phyloP scores from a whole-genome alignment of 1,284 basidiomycete species.

The Ganoderma multipileum region DNA sequence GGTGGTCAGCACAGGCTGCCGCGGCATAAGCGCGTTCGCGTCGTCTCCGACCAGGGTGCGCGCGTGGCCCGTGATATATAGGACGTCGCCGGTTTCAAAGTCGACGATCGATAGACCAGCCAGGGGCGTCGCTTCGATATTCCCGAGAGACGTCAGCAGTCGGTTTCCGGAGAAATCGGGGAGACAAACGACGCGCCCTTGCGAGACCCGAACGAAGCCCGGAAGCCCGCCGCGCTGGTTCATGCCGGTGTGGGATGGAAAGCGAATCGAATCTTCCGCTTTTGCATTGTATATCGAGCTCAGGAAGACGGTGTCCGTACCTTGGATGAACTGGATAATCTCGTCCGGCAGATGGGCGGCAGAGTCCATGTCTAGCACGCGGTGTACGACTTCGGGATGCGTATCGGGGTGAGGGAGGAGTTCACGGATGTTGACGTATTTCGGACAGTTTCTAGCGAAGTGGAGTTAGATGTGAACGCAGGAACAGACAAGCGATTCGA shows the following conservation, averaged over 20 bases:
- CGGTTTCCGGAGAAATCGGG: conserved; percentile 3
- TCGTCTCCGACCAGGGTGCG: background rate
- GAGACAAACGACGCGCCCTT: background rate
- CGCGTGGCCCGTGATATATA: background rate
- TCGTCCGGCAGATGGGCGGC: background rate
- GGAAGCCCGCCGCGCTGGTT: background rate
- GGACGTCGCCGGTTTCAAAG: background rate
- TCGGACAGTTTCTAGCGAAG: background rate
- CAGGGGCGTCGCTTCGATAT: background rate
- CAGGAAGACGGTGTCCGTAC: background rate
- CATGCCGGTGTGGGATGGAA: conserved; percentile 3
- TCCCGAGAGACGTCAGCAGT: background rate
- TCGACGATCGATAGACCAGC: conserved; percentile 1
- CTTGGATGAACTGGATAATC: background rate
- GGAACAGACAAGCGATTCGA: too few species aligned
- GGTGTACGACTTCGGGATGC: background rate
- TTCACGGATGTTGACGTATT: background rate
- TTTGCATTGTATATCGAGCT: background rate
- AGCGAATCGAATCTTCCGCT: background rate
- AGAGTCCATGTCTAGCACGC: background rate
- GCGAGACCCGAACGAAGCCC: background rate
- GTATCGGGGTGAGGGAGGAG: background rate
- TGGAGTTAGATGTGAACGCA: background rate
- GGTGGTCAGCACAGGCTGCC: background rate
- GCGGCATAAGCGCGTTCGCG: background rate